Percentiles rank a stretch among this genome's conserved stretches.
These are phyloP conservation scores for Rosa rugosa DNA, from an alignment of 306 rosid genomes.

Conservation along the genomic window DNA sequence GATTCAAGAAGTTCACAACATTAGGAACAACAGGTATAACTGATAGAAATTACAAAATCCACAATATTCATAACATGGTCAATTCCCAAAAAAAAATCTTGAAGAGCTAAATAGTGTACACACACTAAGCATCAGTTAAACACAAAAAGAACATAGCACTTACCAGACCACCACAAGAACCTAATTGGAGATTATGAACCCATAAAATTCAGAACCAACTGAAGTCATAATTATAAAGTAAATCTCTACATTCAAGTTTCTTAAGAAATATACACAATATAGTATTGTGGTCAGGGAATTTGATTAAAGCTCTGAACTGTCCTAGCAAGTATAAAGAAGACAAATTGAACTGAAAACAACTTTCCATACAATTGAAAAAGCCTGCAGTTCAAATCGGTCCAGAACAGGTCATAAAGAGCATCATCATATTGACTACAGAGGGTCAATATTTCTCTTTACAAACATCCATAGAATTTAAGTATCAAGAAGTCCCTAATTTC, in stretches of 20 bases:
- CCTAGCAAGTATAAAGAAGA: not conserved
- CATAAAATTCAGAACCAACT: not conserved
- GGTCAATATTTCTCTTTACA: not conserved
- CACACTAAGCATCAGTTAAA: not conserved
- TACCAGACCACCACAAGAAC: not conserved
- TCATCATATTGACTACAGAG: not conserved
- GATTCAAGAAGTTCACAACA: not conserved
- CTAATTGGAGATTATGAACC: not conserved
- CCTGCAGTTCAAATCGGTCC: not conserved
- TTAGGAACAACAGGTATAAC: not conserved
- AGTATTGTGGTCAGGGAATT: not conserved
- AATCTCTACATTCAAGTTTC: not conserved
- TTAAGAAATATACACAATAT: not conserved
- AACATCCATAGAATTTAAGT: not conserved
- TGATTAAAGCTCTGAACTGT: not conserved
- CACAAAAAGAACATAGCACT: not conserved
- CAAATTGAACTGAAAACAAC: not conserved
- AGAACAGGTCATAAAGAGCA: not conserved
- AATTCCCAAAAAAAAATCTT: not conserved
- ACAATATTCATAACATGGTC: not conserved
- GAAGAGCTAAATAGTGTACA: not conserved
- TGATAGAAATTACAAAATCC: not conserved
- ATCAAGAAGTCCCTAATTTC: not conserved
- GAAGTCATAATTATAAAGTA: not conserved
- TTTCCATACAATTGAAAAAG: not conserved